Conservation (phyloP, 1,284 basidiomycete genomes). For the Xerocomus alliaceus region DNA sequence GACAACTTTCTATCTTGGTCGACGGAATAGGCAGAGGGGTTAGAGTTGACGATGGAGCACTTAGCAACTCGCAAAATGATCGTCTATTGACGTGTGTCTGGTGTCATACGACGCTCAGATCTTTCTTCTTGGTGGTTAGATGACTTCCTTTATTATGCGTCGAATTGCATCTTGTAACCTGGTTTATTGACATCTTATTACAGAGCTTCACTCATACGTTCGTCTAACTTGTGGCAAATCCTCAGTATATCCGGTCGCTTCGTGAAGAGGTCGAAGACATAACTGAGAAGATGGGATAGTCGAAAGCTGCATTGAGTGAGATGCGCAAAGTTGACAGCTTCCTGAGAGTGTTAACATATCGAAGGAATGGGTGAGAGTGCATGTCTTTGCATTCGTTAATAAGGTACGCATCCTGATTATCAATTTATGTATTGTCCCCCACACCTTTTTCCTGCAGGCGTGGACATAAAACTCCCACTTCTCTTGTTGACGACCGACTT, state of each 20-base stretch:
- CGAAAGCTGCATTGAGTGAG: slow-evolving; percentile 35
- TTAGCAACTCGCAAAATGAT: slow-evolving; percentile 43
- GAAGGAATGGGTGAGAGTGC: slow-evolving; percentile 32
- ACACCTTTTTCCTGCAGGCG: slow-evolving; percentile 75
- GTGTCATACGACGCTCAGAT: not conserved
- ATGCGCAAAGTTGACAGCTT: slow-evolving; percentile 23
- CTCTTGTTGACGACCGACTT: slow-evolving; percentile 91
- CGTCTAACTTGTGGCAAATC: slow-evolving; percentile 45
- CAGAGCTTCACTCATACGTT: slow-evolving; percentile 45
- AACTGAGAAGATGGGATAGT: slow-evolving; percentile 46
- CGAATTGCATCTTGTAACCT: not conserved
- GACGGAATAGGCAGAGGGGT: slow-evolving; percentile 42
- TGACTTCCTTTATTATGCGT: not conserved
- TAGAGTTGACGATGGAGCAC: slow-evolving; percentile 35
- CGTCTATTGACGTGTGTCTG: slow-evolving; percentile 38
- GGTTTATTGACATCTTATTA: slow-evolving; percentile 16
- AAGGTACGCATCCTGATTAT: not conserved
- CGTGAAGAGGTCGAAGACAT: not conserved
- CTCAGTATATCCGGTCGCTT: slow-evolving; percentile 14
- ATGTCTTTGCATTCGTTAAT: slow-evolving; percentile 1
- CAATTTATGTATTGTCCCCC: too few species aligned
- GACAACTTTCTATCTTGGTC: slow-evolving; percentile 54
- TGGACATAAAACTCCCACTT: slow-evolving; percentile 81
- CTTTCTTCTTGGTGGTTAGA: not conserved
- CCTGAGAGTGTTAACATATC: slow-evolving; percentile 10